Evolutionary conservation across 345 rosid species (phyloP).

Genomic region (Salix exigua): DNA sequence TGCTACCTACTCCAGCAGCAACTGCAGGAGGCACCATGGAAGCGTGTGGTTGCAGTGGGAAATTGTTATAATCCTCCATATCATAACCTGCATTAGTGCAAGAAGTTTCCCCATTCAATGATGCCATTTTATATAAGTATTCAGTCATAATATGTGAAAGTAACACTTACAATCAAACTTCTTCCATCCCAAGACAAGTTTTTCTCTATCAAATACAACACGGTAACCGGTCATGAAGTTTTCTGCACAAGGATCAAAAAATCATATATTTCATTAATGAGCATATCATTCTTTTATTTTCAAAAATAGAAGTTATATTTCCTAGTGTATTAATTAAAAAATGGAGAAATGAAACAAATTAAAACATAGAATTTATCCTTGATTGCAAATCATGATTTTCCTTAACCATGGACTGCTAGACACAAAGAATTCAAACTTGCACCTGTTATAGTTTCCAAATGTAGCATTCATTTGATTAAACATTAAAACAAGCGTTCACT

Average conservation of each 20-base stretch:
- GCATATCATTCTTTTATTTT: background rate
- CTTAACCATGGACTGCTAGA: background rate
- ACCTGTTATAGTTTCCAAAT: background rate
- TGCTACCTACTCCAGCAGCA: conserved; percentile 51
- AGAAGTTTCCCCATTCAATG: background rate
- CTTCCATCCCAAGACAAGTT: conserved; percentile 72
- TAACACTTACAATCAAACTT: conserved; percentile 58
- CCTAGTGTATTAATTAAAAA: background rate
- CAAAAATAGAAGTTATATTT: background rate
- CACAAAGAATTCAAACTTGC: background rate
- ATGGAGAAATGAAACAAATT: background rate
- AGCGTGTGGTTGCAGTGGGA: conserved; percentile 36
- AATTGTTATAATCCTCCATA: conserved; percentile 32
- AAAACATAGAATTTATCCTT: background rate
- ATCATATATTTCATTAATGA: background rate
- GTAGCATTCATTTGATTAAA: background rate
- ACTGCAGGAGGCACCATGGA: conserved; percentile 54
- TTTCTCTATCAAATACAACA: conserved; percentile 74
- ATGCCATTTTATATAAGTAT: background rate
- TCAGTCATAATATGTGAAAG: background rate
- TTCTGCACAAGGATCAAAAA: conserved; percentile 40
- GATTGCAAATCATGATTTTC: background rate
- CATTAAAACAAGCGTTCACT: background rate
- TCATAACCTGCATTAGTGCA: conserved; percentile 54
- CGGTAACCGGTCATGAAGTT: conserved; percentile 86